phyloP scores from a whole-genome alignment of 352 stramenopile genomes.

The Phytophthora sansomeana region DNA sequence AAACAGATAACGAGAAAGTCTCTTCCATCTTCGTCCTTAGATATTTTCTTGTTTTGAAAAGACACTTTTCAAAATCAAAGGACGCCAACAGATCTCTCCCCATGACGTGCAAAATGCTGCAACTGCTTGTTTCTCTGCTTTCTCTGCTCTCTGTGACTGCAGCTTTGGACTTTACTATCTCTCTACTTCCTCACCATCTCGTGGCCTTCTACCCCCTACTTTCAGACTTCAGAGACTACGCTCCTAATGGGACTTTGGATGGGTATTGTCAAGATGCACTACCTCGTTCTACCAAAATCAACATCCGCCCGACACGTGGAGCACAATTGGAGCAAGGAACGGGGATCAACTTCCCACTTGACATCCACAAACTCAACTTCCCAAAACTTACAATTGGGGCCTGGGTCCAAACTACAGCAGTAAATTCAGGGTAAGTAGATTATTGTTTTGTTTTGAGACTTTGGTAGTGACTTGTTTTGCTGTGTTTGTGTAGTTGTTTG shows the following conservation, averaged over 20 bases:
- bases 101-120: slow-evolving; percentile 2
- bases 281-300: neutral
- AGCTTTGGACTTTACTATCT: slow-evolving; percentile 9
- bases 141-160: slow-evolving; percentile 2
- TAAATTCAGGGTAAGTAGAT: slow-evolving; percentile 25
- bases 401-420: slow-evolving; percentile 43
- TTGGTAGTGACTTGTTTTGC: slow-evolving; percentile 5
- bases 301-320: slow-evolving; percentile 5
- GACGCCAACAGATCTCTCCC: neutral
- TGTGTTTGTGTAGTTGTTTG: slow-evolving; percentile 44
- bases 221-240: slow-evolving; percentile 45
- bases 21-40: too few species aligned
- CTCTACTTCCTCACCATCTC: slow-evolving; percentile 46
- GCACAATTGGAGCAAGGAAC: slow-evolving; percentile 41
- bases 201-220: slow-evolving; percentile 60
- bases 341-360: slow-evolving; percentile 47
- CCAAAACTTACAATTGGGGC: slow-evolving; percentile 49
- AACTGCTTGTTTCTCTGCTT: slow-evolving; percentile 17
- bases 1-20: neutral
- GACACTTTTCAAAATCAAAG: slow-evolving; percentile 2
- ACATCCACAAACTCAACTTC: slow-evolving; percentile 28
- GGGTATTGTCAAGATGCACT: slow-evolving; percentile 55
- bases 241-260: slow-evolving; percentile 36
- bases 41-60: neutral
- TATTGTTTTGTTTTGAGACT: slow-evolving; percentile 2